These are phyloP conservation scores for Gossypium turneri DNA, from an alignment of 345 rosid genomes.

Conservation along the genomic window DNA sequence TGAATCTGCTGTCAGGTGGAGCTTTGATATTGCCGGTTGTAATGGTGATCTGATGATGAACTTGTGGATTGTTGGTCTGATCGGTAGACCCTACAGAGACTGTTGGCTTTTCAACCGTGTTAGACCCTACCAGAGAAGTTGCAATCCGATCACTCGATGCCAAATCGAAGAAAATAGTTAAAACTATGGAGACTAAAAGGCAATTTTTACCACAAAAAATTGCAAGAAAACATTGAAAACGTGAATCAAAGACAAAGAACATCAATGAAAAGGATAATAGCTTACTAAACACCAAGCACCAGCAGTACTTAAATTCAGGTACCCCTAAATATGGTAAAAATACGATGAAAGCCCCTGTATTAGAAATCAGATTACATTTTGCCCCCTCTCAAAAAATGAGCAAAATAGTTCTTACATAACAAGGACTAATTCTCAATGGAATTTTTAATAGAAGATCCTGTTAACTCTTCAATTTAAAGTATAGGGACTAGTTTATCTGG, in stretches of 20 bases:
- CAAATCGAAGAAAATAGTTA: constrained; percentile 2
- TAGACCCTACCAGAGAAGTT: constrained; percentile 27
- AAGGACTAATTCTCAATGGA: too few species aligned
- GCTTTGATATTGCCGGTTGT: constrained; percentile 39
- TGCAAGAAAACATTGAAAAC: constrained; percentile 10
- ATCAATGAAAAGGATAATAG: not conserved
- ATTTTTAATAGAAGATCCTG: too few species aligned
- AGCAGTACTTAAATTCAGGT: not conserved
- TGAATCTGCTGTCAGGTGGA: constrained; percentile 39
- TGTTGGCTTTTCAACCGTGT: constrained; percentile 53
- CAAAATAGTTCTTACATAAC: too few species aligned
- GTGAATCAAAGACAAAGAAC: constrained; percentile 17
- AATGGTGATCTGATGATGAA: constrained; percentile 81
- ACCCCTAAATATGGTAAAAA: too few species aligned
- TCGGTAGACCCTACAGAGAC: constrained; percentile 34
- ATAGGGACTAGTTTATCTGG: too few species aligned
- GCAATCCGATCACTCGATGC: constrained; percentile 14
- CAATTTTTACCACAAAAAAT: not conserved
- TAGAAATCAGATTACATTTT: too few species aligned
- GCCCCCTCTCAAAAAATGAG: too few species aligned
- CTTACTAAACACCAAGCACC: not conserved
- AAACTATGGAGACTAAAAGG: not conserved
- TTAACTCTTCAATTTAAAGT: too few species aligned
- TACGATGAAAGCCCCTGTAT: too few species aligned
- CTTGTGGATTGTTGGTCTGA: constrained; percentile 34